Conservation (phyloP, 2,329 filamentous ascomycete species). For the Cladorrhinum sp. region DNA sequence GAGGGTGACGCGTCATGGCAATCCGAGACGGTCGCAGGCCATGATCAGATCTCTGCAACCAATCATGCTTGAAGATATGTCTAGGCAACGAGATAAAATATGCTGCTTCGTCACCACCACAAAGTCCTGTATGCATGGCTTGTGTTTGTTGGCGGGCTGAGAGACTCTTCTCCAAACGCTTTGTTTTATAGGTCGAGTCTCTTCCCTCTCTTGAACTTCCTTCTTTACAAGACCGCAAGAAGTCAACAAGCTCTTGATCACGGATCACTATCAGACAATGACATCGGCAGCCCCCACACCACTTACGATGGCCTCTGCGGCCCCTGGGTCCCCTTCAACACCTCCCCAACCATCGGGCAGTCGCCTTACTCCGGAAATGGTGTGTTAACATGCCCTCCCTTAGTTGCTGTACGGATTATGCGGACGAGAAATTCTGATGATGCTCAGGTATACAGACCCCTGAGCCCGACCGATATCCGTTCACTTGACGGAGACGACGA, state of each 20-base stretch:
- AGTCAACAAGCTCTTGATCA: not conserved
- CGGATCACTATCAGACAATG: not conserved
- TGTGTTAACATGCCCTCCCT: not conserved
- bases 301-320: constrained; percentile 1
- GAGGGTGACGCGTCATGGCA: not conserved
- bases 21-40: not conserved
- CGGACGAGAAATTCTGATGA: not conserved
- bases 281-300: not conserved
- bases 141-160: not conserved
- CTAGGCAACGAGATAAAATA: constrained; percentile 7
- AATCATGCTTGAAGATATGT: not conserved
- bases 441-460: constrained; percentile 11
- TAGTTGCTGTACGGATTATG: not conserved
- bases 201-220: not conserved
- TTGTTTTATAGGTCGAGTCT: not conserved
- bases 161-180: not conserved
- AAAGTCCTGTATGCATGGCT: not conserved
- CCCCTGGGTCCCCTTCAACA: not conserved
- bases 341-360: not conserved
- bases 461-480: not conserved
- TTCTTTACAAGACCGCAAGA: no score
- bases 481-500: not conserved
- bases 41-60: not conserved
- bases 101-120: not conserved
- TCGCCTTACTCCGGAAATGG: constrained; percentile 9